Evolutionary conservation across 1,284 basidiomycete genomes (phyloP), one percentile per base, ranked within the genome.

Genomic region (Melampsora americana): DNA sequence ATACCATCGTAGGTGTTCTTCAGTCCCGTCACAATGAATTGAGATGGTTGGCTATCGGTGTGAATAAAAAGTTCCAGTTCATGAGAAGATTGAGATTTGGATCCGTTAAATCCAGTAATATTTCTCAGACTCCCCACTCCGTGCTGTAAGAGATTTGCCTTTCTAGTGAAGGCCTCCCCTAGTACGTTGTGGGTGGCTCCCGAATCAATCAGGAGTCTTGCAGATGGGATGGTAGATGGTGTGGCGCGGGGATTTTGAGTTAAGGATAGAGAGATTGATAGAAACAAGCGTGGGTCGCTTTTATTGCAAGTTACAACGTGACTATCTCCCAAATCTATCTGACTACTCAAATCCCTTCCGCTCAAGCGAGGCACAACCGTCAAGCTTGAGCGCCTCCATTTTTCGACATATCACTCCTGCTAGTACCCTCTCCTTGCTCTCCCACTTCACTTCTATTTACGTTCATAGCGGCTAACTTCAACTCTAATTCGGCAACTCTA

Each of bases 351-450:
- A 12, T 30, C 20, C 23, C 5, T 28, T 30, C 5, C n/a, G 61
- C 61, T 64, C 26, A 32, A 42, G 61, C 14, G 3, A 14, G 61
- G 61, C 61, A 64, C 61, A 64, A 20, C 61, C 61, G n/a, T n/a
- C n/a, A n/a, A n/a, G n/a, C n/a, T n/a, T n/a, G n/a, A n/a, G n/a
- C n/a, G n/a, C n/a, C n/a, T 35, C 32, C 61, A 64, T 64, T 64
- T 64, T 64, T 64, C 32, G 61, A 64, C 3, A 9, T 9, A 35
- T 35, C 35, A 4, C 35, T 9, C 3, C 35, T 4, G 35, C 35
- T 35, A 35, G 35, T 35, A 35, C 35, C 35, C 9, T 3, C 35
- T 4, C 3, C 9, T 9, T 35, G 35, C 3, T 35, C 35, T 4
- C 9, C 9, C 35, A 35, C 35, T 35, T 35, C 3, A 35, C 5